Percentiles rank a stretch among this genome's conserved stretches.
phyloP scores from a whole-genome alignment of 2,329 filamentous ascomycete species.

The Pyricularia sp. region DNA sequence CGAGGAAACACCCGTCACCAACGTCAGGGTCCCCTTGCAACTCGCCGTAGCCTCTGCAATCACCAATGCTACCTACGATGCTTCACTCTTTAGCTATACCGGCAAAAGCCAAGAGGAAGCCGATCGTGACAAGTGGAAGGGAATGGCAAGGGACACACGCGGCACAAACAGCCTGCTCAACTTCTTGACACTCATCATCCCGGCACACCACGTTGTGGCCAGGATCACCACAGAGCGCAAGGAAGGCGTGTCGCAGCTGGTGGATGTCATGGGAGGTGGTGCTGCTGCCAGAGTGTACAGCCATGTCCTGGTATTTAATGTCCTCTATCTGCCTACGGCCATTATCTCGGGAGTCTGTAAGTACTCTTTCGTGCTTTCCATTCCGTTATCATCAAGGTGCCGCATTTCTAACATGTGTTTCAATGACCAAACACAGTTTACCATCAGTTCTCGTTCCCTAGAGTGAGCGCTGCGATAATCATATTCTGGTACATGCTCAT shows the following conservation, averaged over 20 bases:
- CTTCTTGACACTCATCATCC: slow-evolving; percentile 64
- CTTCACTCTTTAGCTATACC: slow-evolving; percentile 9
- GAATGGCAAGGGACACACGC: slow-evolving; percentile 54
- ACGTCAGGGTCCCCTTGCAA: slow-evolving; percentile 62
- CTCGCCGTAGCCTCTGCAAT: slow-evolving; percentile 66
- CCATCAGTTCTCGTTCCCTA: slow-evolving; percentile 47
- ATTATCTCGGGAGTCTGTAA: slow-evolving; percentile 46
- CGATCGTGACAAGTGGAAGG: slow-evolving; percentile 54
- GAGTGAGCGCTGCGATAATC: slow-evolving; percentile 51
- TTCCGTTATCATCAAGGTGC: background rate
- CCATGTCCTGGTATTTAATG: slow-evolving; percentile 66
- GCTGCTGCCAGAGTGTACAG: slow-evolving; percentile 64
- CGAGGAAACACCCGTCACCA: background rate
- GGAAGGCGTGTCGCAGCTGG: slow-evolving; percentile 71
- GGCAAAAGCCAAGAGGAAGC: slow-evolving; percentile 54
- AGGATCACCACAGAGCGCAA: slow-evolving; percentile 79
- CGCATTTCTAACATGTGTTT: background rate
- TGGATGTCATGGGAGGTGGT: slow-evolving; percentile 86
- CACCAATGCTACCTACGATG: slow-evolving; percentile 31
- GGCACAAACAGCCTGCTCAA: slow-evolving; percentile 36
- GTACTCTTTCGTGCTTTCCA: slow-evolving; percentile 16
- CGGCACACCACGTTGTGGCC: slow-evolving; percentile 78
- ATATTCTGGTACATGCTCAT: slow-evolving; percentile 61
- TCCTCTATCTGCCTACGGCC: slow-evolving; percentile 74
- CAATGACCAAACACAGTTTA: slow-evolving; percentile 29